These are phyloP conservation scores for Tricholoma hemisulphureum DNA, from an alignment of 768 basidiomycete genomes.

Conservation along the genomic window DNA sequence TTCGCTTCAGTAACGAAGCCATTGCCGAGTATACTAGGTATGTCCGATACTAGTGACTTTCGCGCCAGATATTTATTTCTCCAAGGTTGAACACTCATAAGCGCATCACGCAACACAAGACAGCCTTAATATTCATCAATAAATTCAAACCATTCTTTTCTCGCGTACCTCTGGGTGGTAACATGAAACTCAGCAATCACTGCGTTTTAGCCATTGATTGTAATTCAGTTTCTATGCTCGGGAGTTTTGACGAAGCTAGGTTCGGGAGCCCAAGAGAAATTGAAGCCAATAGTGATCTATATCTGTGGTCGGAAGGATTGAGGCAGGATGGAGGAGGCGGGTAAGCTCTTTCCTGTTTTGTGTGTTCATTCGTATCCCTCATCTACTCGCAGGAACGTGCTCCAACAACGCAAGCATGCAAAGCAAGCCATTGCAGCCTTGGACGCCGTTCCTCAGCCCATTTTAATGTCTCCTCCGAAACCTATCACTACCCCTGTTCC, in stretches of 20 bases:
- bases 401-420: constrained; percentile 45
- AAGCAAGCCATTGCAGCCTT: constrained; percentile 12
- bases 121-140: constrained; percentile 47
- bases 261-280: constrained; percentile 55
- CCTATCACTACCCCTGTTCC: neutral
- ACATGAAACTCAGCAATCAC: constrained; percentile 37
- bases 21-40: constrained; percentile 42
- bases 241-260: constrained; percentile 41
- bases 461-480: neutral
- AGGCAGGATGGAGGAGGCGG: constrained; percentile 57
- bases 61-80: neutral
- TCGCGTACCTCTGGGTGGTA: constrained; percentile 46
- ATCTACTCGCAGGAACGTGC: constrained; percentile 34
- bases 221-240: constrained; percentile 39
- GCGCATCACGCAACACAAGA: constrained; percentile 44
- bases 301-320: constrained; percentile 56
- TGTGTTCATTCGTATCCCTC: neutral
- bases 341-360: constrained; percentile 34
- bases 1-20: constrained; percentile 55
- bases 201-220: constrained; percentile 57
- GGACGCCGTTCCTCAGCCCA: neutral
- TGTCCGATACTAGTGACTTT: constrained; percentile 13
- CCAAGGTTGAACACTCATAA: constrained; percentile 21
- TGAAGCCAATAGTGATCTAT: constrained; percentile 39
- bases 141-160: constrained; percentile 50